phyloP scores from a whole-genome alignment of 208 protist genomes.

The Acanthamoeba castellanii region DNA sequence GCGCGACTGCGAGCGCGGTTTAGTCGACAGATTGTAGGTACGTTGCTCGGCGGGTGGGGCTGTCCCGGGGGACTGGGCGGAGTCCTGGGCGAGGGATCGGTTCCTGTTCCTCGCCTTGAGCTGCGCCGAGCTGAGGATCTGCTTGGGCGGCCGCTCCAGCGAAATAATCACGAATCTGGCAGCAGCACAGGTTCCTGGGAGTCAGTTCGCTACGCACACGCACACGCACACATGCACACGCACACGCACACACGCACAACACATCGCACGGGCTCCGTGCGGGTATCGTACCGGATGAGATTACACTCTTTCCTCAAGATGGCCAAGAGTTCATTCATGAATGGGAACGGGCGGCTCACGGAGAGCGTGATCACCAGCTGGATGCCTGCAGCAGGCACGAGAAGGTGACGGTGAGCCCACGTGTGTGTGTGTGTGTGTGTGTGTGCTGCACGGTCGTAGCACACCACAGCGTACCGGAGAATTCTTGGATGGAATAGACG shows the following conservation, averaged over 20 bases:
- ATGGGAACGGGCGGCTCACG: constrained; percentile 39
- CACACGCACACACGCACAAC: too few relatives aligned
- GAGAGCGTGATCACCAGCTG: constrained; percentile 63
- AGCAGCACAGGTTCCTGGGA: background rate
- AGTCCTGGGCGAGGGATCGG: background rate
- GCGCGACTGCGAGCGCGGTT: background rate
- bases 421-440: background rate
- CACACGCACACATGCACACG: too few relatives aligned
- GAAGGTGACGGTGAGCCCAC: too few relatives aligned
- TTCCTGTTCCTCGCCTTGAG: background rate
- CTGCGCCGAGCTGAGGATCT: constrained; percentile 64
- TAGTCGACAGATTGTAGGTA: too few relatives aligned
- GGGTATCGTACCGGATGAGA: background rate
- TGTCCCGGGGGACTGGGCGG: background rate
- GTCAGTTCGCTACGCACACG: background rate
- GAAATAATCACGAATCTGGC: constrained; percentile 30
- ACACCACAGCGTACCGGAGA: constrained; percentile 20
- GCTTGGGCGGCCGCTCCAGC: constrained; percentile 63
- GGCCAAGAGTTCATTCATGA: constrained; percentile 28
- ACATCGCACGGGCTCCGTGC: background rate
- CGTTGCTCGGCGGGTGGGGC: background rate
- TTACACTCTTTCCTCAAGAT: background rate
- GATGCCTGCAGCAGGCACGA: too few relatives aligned
- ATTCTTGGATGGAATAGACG: constrained; percentile 48
- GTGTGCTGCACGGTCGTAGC: too few relatives aligned